Base-by-base conservation (phyloP, 2,329 filamentous ascomycete species). In the Fusarium newnesense region DNA sequence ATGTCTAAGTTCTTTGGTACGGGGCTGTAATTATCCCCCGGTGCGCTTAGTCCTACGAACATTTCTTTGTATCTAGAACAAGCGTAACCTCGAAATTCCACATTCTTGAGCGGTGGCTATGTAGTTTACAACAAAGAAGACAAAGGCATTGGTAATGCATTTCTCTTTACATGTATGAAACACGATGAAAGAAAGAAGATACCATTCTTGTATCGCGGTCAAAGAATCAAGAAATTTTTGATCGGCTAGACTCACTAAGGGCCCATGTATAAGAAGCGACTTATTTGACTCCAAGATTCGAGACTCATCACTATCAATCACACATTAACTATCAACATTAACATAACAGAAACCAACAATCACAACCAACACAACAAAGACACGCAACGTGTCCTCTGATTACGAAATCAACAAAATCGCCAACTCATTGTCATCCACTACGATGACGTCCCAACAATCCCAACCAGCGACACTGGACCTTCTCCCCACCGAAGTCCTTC, bases 401-500 rank as follows among this genome's bases (percentile, higher is more conserved):
- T 21, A 32, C 21, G 13, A 18, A 9, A 19, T n/a, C 9, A 19
- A 5, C 10, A 6, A n/a, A 24, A n/a, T 7, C 10, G n/a, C 7
- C 47, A 11, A 34, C 16, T 24, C 21, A 8, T 15, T 15, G 7
- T 39, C 24, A 15, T 28, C 42, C 6, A 9, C 9, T 16, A 16
- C 36, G 13, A 15, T 15, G n/a, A 13, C 10, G 9, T 4, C 24
- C 4, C 19, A n/a, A 4, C 3, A 26, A 16, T 21, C 57, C 30
- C 57, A 3, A 16, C 4, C 30, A 18, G 7, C 44, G 4, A 53
- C 39, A 4, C 49, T 72, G 9, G 43, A 57, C 11, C 26, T 46
- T 28, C 34, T 73, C 1, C 65, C 69, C 0, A 9, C 30, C 1
- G 69, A 73, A 34, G 6, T 70, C 7, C 42, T 73, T 16, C 10